A percentile compares a stretch with the other conserved stretches of the same genome.
phyloP scores from a whole-genome alignment of 305 asterid species.

The Ilex paraguariensis region DNA sequence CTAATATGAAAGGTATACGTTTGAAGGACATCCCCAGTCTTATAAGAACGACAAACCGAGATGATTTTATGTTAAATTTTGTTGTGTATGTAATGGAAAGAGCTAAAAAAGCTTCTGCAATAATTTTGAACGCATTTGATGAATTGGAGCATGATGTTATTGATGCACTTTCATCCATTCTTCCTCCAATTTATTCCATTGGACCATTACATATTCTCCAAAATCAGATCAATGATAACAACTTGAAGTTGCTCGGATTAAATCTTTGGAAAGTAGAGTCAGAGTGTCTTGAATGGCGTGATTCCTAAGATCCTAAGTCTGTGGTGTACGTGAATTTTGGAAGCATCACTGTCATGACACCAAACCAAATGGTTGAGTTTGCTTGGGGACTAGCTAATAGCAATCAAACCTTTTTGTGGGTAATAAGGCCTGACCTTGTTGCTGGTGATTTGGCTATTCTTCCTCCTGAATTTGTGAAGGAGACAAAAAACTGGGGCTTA shows the following conservation, averaged over 20 bases:
- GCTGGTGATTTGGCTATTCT: neutral
- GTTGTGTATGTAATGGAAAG: slow-evolving; percentile 13
- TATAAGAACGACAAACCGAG: slow-evolving; percentile 24
- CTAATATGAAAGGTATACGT: slow-evolving; percentile 21
- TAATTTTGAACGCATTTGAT: slow-evolving; percentile 11
- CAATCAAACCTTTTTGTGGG: neutral
- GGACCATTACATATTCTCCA: slow-evolving; percentile 21
- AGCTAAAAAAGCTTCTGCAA: slow-evolving; percentile 11
- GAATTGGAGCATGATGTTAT: too few relatives aligned
- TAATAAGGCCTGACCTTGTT: neutral
- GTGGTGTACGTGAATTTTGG: too few relatives aligned
- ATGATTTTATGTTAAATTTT: slow-evolving; percentile 14
- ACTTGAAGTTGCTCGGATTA: neutral
- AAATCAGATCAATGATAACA: neutral
- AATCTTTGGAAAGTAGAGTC: too few relatives aligned
- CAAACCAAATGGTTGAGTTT: neutral
- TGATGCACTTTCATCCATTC: slow-evolving; percentile 3
- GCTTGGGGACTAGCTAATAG: neutral
- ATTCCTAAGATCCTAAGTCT: neutral
- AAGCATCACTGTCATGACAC: neutral
- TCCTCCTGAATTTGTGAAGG: too few relatives aligned
- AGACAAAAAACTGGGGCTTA: neutral
- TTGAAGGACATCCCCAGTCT: slow-evolving; percentile 28
- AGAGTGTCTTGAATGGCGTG: neutral
- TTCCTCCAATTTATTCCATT: slow-evolving; percentile 18